Conservation (phyloP, 805 yeast species). For the Yarrowia hollandica region DNA sequence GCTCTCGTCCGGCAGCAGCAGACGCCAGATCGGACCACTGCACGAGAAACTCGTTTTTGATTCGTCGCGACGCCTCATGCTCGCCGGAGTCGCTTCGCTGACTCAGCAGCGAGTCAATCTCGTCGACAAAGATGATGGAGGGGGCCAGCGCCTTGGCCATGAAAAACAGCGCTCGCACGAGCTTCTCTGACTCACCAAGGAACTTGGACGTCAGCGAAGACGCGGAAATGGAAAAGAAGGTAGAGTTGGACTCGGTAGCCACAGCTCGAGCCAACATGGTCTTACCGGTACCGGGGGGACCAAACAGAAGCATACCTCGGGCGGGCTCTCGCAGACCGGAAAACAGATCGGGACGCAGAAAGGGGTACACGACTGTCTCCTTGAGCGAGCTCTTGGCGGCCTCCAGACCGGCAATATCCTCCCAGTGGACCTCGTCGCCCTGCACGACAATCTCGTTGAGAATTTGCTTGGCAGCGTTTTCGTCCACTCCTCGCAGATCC, state of each 20-base stretch:
- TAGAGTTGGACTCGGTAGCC: constrained; percentile 90
- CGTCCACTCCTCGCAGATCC: constrained; percentile 67
- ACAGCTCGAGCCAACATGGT: constrained; percentile 97
- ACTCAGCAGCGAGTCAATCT: constrained; percentile 86
- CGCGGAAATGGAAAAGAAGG: constrained; percentile 88
- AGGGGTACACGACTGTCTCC: constrained; percentile 95
- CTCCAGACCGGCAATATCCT: constrained; percentile 89
- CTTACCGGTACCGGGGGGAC: constrained; percentile 99
- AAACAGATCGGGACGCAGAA: constrained; percentile 88
- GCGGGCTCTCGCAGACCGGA: constrained; percentile 91
- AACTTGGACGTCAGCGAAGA: constrained; percentile 80
- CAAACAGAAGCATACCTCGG: constrained; percentile 92
- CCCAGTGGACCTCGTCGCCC: constrained; percentile 93
- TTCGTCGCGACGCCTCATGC: constrained; percentile 84
- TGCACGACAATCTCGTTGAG: constrained; percentile 82
- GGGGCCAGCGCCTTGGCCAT: constrained; percentile 86
- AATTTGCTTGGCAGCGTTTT: constrained; percentile 74
- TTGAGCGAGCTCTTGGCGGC: constrained; percentile 85
- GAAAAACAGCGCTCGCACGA: constrained; percentile 83
- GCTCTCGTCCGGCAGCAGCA: constrained; percentile 76
- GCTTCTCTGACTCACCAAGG: constrained; percentile 90
- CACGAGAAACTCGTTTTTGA: constrained; percentile 87
- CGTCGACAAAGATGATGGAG: constrained; percentile 91
- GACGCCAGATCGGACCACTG: constrained; percentile 93
- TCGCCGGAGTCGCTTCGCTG: constrained; percentile 75